Base-by-base conservation (phyloP, 2,329 filamentous ascomycete genomes). In the Calycina herbarum region DNA sequence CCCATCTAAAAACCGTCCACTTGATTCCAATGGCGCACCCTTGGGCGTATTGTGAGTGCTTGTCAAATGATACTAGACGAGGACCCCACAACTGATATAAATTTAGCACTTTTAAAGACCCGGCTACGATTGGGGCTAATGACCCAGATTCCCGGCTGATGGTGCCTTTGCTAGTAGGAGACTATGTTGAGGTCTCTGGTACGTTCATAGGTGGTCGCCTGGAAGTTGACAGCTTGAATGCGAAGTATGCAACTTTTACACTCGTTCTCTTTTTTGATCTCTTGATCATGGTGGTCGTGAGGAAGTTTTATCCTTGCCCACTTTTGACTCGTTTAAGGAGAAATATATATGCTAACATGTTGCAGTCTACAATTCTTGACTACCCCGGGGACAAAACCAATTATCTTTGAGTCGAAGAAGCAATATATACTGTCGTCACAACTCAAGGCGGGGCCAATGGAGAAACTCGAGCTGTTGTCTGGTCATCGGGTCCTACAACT, bases 121-220 rank as follows among this genome's bases (percentile, higher is more conserved):
- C 69, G 29, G 54, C 65, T 1, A 27, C 45, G 6, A 64, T 68
- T 29, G 56, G 61, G 17, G 38, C 60, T 20, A 57, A 35, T n/a
- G 76, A 77, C 5, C 74, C 75, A 7, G 77, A 80, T 62, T 71
- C 77, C 5, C 64, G 78, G 17, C 68, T 71, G 5, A 81, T 80
- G 79, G 78, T 77, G 0, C 79, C 79, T 1, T 73, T 81, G 59
- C 68, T 75, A n/a, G 71, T 73, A 1, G 79, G 79, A 2, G 79
- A 81, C 66, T 81, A 76, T 60, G 74, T 81, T 62, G 75, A 77
- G 10, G 79, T 76, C 62, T 74, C 76, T 33, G 79, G 79, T 31
- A 72, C 79, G 38, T 72, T 72, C 15, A 69, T 67, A 29, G 70
- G 68, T 7, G 71, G 70, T 15, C 74, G 76, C 56, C 75, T 80